phyloP scores from a whole-genome alignment of 352 stramenopile species.

The Globisporangium rhizosaccharum region DNA sequence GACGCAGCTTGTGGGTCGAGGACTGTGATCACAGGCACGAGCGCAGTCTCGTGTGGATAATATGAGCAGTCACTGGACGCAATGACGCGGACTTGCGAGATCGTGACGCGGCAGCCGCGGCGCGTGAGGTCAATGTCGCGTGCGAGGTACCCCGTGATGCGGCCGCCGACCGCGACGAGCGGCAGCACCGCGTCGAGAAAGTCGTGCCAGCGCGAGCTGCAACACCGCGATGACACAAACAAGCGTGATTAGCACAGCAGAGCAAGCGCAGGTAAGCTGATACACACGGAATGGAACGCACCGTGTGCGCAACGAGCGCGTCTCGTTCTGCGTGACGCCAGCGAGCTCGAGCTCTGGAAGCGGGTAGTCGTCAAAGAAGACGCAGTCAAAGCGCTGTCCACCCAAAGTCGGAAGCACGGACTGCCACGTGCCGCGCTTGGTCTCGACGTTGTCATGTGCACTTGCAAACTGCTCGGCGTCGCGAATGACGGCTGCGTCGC shows the following conservation, averaged over 20 bases:
- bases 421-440: slow-evolving; percentile 73
- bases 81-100: slow-evolving; percentile 28
- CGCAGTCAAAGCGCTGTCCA: slow-evolving; percentile 49
- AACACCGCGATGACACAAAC: too few species aligned
- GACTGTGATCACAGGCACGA: slow-evolving; percentile 61
- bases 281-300: not conserved
- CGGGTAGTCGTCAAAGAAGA: slow-evolving; percentile 84
- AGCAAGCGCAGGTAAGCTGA: not conserved
- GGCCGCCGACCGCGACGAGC: slow-evolving; percentile 37
- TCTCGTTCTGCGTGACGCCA: slow-evolving; percentile 14
- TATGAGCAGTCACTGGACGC: slow-evolving; percentile 51
- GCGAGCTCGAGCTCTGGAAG: slow-evolving; percentile 42
- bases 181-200: slow-evolving; percentile 55
- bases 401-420: slow-evolving; percentile 33
- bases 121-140: slow-evolving; percentile 41
- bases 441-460: slow-evolving; percentile 24
- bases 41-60: slow-evolving; percentile 52
- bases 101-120: slow-evolving; percentile 29
- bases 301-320: slow-evolving; percentile 8
- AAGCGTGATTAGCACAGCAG: not conserved
- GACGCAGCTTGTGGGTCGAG: slow-evolving; percentile 20
- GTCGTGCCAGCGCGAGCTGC: slow-evolving; percentile 61
- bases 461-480: slow-evolving; percentile 43
- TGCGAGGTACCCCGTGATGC: slow-evolving; percentile 66
- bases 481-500: slow-evolving; percentile 50